A percentile compares a stretch with the other conserved stretches of the same genome.
phyloP scores from a whole-genome alignment of 108 stramenopile genomes.

The Skeletonema tropicum region DNA sequence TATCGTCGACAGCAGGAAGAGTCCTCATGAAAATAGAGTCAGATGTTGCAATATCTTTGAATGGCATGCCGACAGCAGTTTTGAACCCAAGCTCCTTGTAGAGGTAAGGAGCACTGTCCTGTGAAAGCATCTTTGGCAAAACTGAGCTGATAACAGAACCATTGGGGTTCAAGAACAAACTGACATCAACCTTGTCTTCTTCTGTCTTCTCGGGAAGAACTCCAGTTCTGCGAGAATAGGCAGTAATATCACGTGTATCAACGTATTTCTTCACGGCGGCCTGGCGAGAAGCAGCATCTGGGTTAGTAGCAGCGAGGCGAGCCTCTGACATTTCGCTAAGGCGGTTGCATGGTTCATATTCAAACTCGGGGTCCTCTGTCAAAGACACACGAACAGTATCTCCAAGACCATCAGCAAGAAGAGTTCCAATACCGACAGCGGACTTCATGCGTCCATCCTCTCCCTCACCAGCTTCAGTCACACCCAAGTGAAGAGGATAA shows the following conservation, averaged over 20 bases:
- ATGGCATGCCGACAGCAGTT: slow-evolving; percentile 96
- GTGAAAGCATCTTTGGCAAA: slow-evolving; percentile 76
- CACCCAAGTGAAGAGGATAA: slow-evolving; percentile 97
- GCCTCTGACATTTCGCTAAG: slow-evolving; percentile 84
- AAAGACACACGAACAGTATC: slow-evolving; percentile 96
- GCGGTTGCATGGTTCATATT: slow-evolving; percentile 92
- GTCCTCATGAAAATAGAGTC: slow-evolving; percentile 87
- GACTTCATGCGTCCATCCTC: slow-evolving; percentile 98
- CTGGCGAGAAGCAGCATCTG: slow-evolving; percentile 69
- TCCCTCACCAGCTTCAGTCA: slow-evolving; percentile 98
- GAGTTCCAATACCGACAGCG: slow-evolving; percentile 96
- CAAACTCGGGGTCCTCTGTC: slow-evolving; percentile 97
- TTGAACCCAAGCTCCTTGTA: slow-evolving; percentile 93
- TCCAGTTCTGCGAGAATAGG: slow-evolving; percentile 73
- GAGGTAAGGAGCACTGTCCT: slow-evolving; percentile 80
- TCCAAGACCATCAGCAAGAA: slow-evolving; percentile 95
- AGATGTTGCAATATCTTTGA: slow-evolving; percentile 95
- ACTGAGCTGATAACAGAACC: slow-evolving; percentile 86
- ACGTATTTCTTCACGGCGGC: slow-evolving; percentile 70
- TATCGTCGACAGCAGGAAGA: slow-evolving; percentile 75
- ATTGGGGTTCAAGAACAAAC: slow-evolving; percentile 87
- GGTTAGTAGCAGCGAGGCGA: slow-evolving; percentile 66
- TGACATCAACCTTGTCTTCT: slow-evolving; percentile 82
- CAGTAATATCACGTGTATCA: slow-evolving; percentile 86
- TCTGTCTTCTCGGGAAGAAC: slow-evolving; percentile 76